Conservation (phyloP, 179 eudicot species). For the Silene coronaria region DNA sequence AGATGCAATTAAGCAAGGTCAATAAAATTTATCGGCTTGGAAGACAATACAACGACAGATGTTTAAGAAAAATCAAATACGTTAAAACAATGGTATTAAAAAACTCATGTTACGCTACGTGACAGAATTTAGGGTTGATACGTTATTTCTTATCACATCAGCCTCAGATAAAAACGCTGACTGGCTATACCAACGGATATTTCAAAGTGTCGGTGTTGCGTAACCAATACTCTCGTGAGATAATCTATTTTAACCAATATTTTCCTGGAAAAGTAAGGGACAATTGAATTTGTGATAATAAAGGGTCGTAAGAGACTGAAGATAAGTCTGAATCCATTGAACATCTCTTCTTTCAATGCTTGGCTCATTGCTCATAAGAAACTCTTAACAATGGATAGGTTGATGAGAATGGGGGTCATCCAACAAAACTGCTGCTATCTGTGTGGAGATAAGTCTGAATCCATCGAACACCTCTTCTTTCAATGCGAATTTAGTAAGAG, state of each 20-base stretch:
- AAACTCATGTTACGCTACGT: neutral
- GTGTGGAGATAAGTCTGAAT: no score
- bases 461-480: no score
- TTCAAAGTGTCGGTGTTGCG: no score
- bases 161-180: no score
- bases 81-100: neutral
- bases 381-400: no score
- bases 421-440: no score
- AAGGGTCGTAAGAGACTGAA: neutral
- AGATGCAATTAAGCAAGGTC: neutral
- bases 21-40: conserved; percentile 3
- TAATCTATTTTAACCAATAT: neutral
- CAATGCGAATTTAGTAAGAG: no score
- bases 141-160: neutral
- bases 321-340: no score
- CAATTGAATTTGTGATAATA: neutral
- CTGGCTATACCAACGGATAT: no score
- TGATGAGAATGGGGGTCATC: no score
- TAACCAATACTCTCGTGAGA: neutral
- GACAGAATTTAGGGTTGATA: neutral
- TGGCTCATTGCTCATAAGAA: no score
- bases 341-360: no score
- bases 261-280: neutral
- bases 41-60: conserved; percentile 1
- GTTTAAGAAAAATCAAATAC: neutral